Percentiles rank a stretch among this genome's conserved stretches.
These are phyloP conservation scores for Schwanniomyces pseudopolymorphus DNA, from an alignment of 805 yeast species.

Conservation along the genomic window DNA sequence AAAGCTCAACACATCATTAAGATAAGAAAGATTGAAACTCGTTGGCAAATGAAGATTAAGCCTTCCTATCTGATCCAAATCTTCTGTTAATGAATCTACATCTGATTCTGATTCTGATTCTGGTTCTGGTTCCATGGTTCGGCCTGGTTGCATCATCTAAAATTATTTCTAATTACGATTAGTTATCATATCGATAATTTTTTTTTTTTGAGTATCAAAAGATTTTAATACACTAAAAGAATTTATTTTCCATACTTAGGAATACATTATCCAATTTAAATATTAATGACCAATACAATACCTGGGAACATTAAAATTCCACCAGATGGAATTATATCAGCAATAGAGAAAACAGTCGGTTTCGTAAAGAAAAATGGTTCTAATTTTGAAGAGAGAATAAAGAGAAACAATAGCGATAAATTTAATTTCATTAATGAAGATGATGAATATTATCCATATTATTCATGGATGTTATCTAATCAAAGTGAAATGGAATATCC, in stretches of 20 bases:
- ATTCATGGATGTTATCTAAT: constrained; percentile 45
- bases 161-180: background rate
- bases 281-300: background rate
- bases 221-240: background rate
- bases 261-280: background rate
- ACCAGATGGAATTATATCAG: constrained; percentile 48
- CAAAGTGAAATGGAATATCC: constrained; percentile 3
- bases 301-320: constrained; percentile 35
- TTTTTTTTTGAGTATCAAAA: background rate
- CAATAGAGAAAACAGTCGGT: constrained; percentile 69
- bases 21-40: constrained; percentile 22
- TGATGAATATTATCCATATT: constrained; percentile 60
- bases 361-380: constrained; percentile 70
- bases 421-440: constrained; percentile 61
- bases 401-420: constrained; percentile 48
- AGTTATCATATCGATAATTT: background rate
- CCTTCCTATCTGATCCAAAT: constrained; percentile 53
- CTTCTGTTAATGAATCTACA: constrained; percentile 41
- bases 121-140: background rate
- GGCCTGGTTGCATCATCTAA: background rate
- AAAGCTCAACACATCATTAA: constrained; percentile 14
- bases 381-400: constrained; percentile 60
- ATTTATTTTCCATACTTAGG: too few relatives aligned
- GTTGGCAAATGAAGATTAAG: constrained; percentile 32
- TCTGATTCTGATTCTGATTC: constrained; percentile 23